Conservation (phyloP, 2,329 filamentous ascomycete genomes). For the Macroventuria anomochaeta region DNA sequence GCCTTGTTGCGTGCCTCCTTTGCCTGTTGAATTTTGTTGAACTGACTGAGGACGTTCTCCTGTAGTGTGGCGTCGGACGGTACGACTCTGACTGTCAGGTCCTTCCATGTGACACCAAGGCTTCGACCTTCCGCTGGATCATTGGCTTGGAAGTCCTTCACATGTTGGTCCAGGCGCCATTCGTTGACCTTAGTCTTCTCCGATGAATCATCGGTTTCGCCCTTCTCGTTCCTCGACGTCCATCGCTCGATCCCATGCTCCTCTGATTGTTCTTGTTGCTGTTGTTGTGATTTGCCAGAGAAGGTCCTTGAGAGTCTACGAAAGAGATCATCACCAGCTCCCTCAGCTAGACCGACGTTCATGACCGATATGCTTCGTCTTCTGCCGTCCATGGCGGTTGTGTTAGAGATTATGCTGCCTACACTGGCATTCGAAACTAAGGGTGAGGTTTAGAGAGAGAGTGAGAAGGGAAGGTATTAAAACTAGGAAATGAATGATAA, state of each 20-base stretch:
- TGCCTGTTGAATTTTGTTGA: conserved; percentile 55
- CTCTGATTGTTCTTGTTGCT: conserved; percentile 16
- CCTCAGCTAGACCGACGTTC: conserved; percentile 10
- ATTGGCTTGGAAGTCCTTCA: conserved; percentile 26
- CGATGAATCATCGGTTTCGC: conserved; percentile 12
- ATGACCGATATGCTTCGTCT: conserved; percentile 15
- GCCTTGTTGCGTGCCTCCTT: conserved; percentile 56
- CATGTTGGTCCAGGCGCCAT: conserved; percentile 30
- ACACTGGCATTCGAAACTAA: background rate
- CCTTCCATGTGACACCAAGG: conserved; percentile 23
- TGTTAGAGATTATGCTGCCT: background rate
- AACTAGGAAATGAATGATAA: background rate
- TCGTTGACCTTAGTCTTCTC: conserved; percentile 28
- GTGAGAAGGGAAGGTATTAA: background rate
- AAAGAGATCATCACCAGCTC: conserved; percentile 23
- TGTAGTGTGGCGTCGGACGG: conserved; percentile 22
- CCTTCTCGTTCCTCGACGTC: conserved; percentile 13
- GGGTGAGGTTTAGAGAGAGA: background rate
- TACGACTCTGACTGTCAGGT: conserved; percentile 25
- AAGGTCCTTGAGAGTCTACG: conserved; percentile 27
- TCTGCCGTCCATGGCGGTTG: conserved; percentile 8
- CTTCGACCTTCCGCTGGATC: conserved; percentile 24
- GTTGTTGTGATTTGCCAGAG: conserved; percentile 22
- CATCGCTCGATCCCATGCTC: conserved; percentile 7
- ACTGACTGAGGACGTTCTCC: conserved; percentile 43